These are phyloP conservation scores for Circinella minor DNA, from an alignment of 371 early-diverging fungal species.

Conservation along the genomic window DNA sequence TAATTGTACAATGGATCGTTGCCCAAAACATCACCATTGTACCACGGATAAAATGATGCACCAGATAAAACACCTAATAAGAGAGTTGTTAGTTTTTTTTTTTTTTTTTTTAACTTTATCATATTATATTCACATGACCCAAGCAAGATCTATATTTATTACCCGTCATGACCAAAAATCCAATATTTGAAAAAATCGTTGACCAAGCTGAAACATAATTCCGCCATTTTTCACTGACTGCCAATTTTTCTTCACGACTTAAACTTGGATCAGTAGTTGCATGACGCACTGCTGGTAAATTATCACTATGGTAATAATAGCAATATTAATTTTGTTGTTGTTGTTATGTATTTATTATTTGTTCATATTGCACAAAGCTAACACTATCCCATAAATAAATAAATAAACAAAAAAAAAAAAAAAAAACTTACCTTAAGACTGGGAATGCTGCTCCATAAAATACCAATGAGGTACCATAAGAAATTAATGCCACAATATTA, in stretches of 20 bases:
- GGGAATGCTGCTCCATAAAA: slow-evolving; percentile 60
- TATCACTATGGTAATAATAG: slow-evolving; percentile 29
- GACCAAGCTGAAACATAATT: slow-evolving; percentile 56
- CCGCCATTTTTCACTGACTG: slow-evolving; percentile 43
- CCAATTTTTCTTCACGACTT: slow-evolving; percentile 26
- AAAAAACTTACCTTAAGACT: slow-evolving; percentile 34
- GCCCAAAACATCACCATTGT: slow-evolving; percentile 37
- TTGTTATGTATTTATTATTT: not conserved
- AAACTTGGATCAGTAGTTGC: slow-evolving; percentile 45
- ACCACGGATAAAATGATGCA: slow-evolving; percentile 43
- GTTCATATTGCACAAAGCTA: not conserved
- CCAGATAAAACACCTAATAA: slow-evolving; percentile 38
- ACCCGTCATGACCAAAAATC: slow-evolving; percentile 52
- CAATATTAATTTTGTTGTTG: too few species aligned
- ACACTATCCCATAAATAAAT: not conserved
- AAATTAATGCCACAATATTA: slow-evolving; percentile 42
- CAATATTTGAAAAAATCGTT: slow-evolving; percentile 51
- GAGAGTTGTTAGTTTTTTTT: not conserved
- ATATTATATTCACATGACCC: not conserved
- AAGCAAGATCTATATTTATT: not conserved
- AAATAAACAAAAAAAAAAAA: too few species aligned
- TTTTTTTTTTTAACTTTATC: too few species aligned
- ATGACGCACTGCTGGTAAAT: slow-evolving; percentile 49
- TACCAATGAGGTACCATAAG: slow-evolving; percentile 54
- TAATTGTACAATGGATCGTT: slow-evolving; percentile 48